phyloP scores from a whole-genome alignment of 805 yeast species.

The Diddensiella santjacobensis region DNA sequence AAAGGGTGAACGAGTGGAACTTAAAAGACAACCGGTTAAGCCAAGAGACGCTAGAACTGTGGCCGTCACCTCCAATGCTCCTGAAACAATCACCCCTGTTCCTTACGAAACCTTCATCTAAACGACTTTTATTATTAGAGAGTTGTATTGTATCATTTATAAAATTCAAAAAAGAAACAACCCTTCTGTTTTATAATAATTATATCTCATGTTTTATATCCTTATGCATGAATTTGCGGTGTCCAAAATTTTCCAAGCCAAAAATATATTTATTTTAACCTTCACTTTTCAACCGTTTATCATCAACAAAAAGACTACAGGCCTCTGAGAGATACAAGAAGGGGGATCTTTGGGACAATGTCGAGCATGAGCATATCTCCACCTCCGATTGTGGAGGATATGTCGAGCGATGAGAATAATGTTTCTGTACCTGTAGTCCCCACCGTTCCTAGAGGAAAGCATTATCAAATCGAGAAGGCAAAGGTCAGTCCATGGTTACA shows the following conservation, averaged over 20 bases:
- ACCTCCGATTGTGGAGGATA: slow-evolving; percentile 15
- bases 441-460: slow-evolving; percentile 17
- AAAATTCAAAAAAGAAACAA: neutral
- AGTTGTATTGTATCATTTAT: slow-evolving; percentile 1
- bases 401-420: slow-evolving; percentile 25
- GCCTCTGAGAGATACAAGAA: too few species aligned
- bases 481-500: slow-evolving; percentile 47
- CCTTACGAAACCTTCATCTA: slow-evolving; percentile 99
- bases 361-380: neutral
- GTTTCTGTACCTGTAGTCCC: slow-evolving; percentile 26
- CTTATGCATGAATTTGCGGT: too few species aligned
- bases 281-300: too few species aligned
- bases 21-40: slow-evolving; percentile 97
- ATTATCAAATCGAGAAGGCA: slow-evolving; percentile 18
- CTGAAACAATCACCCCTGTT: slow-evolving; percentile 98
- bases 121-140: slow-evolving; percentile 27
- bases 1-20: slow-evolving; percentile 81
- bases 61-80: slow-evolving; percentile 75
- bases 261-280: too few species aligned
- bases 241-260: too few species aligned
- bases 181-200: too few species aligned
- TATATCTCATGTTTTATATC: neutral
- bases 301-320: too few species aligned
- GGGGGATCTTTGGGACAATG: too few species aligned
- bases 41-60: slow-evolving; percentile 93